A percentile compares a stretch with the other conserved stretches of the same genome.
Conservation (phyloP, 805 yeast genomes). For the Clavispora carvajalis region DNA sequence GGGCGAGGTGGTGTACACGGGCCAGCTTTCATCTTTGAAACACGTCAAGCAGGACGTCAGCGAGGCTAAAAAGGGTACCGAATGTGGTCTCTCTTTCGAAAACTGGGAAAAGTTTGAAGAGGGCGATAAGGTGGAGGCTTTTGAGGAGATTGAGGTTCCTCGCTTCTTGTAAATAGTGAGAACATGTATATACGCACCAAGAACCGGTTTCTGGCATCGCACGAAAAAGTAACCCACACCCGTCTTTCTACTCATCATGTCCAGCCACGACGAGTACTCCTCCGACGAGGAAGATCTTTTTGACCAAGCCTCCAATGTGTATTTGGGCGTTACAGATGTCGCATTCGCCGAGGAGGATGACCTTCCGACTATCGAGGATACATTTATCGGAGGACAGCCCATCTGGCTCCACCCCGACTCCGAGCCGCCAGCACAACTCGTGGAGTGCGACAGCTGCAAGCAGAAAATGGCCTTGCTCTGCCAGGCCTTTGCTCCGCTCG, state of each 20-base stretch:
- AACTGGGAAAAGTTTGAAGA: slow-evolving; percentile 62
- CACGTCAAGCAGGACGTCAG: slow-evolving; percentile 74
- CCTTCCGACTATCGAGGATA: slow-evolving; percentile 47
- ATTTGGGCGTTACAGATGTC: slow-evolving; percentile 62
- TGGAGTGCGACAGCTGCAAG: slow-evolving; percentile 64
- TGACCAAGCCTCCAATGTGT: slow-evolving; percentile 37
- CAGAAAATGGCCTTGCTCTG: slow-evolving; percentile 58
- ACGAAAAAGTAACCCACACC: background rate
- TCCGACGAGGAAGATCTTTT: slow-evolving; percentile 45
- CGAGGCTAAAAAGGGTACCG: slow-evolving; percentile 79
- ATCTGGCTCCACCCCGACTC: slow-evolving; percentile 63
- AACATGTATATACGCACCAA: background rate
- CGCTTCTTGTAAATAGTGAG: slow-evolving; percentile 24
- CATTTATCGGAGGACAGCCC: slow-evolving; percentile 73
- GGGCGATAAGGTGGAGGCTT: slow-evolving; percentile 73
- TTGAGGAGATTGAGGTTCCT: slow-evolving; percentile 53
- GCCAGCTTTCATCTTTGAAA: slow-evolving; percentile 67
- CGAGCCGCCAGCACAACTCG: slow-evolving; percentile 46
- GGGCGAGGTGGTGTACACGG: slow-evolving; percentile 45
- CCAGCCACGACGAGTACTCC: slow-evolving; percentile 45
- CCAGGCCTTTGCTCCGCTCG: slow-evolving; percentile 80
- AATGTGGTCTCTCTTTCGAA: slow-evolving; percentile 79
- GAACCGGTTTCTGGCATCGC: background rate
- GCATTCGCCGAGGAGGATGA: slow-evolving; percentile 40
- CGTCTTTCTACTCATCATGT: slow-evolving; percentile 17